Evolutionary conservation across 345 rosid species (phyloP).

Genomic region (Syzygium jambos): DNA sequence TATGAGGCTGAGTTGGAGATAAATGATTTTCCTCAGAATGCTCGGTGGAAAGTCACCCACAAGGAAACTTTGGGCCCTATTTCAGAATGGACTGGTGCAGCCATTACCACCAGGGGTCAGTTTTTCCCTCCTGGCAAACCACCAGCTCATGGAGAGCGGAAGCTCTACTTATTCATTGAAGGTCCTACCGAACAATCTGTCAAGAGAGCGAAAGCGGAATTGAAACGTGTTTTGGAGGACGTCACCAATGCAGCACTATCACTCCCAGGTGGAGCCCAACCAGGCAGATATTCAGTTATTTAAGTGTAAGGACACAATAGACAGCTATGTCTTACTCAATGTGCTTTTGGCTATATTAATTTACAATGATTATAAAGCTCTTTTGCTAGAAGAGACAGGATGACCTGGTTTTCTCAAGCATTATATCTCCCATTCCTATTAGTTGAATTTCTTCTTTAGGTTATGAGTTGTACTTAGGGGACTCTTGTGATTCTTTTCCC

Average conservation of each 20-base stretch:
- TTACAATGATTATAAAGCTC: not conserved
- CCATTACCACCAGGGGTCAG: constrained; percentile 92
- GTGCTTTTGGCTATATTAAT: not conserved
- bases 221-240: constrained; percentile 88
- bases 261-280: constrained; percentile 88
- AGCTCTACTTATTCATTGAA: constrained; percentile 86
- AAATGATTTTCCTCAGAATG: constrained; percentile 94
- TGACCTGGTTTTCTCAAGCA: not conserved
- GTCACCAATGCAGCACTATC: constrained; percentile 69
- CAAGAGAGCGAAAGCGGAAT: constrained; percentile 77
- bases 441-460: not conserved
- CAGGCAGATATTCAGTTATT: constrained; percentile 86
- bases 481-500: not conserved
- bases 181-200: constrained; percentile 89
- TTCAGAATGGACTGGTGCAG: constrained; percentile 93
- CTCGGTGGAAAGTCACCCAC: constrained; percentile 98
- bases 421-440: not conserved
- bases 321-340: not conserved
- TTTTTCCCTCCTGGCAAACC: constrained; percentile 60
- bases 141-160: constrained; percentile 75
- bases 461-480: not conserved
- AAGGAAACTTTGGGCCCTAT: constrained; percentile 98
- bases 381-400: not conserved
- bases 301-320: constrained; percentile 42
- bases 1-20: constrained; percentile 95